Evolutionary conservation across 2,329 filamentous ascomycete genomes (phyloP).

Genomic region (Ampelomyces quisqualis): DNA sequence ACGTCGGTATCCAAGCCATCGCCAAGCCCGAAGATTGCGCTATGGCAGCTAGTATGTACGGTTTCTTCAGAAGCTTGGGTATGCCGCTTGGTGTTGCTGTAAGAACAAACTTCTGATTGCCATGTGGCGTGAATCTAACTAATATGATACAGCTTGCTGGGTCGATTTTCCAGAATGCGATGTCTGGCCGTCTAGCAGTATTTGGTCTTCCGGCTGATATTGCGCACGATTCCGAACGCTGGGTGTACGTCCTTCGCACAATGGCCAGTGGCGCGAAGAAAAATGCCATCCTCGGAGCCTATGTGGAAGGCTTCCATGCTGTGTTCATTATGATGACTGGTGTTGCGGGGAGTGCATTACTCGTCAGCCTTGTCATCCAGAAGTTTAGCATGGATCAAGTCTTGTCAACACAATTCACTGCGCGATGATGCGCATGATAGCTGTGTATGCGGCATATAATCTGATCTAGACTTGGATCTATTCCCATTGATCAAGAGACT

Average conservation of each 20-base stretch:
- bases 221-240: conserved; percentile 34
- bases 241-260: conserved; percentile 21
- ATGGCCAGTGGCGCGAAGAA: conserved; percentile 20
- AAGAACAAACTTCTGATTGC: no score
- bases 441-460: no score
- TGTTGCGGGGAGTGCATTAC: conserved; percentile 24
- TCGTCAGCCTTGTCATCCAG: conserved; percentile 30
- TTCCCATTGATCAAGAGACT: no score
- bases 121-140: no score
- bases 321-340: conserved; percentile 29
- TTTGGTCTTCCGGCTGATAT: conserved; percentile 22
- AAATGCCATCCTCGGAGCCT: conserved; percentile 22
- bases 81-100: conserved; percentile 50
- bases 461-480: no score
- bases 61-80: conserved; percentile 45
- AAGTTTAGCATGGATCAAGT: conserved; percentile 36
- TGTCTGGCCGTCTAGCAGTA: conserved; percentile 32
- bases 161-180: conserved; percentile 47
- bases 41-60: conserved; percentile 44
- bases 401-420: conserved; percentile 24
- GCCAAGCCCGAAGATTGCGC: conserved; percentile 34
- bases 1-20: conserved; percentile 45
- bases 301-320: conserved; percentile 28
- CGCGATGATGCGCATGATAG: conserved; percentile 14
- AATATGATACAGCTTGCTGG: no score